Evolutionary conservation across 768 basidiomycete genomes (phyloP).

Genomic region (Amanita molliuscula): DNA sequence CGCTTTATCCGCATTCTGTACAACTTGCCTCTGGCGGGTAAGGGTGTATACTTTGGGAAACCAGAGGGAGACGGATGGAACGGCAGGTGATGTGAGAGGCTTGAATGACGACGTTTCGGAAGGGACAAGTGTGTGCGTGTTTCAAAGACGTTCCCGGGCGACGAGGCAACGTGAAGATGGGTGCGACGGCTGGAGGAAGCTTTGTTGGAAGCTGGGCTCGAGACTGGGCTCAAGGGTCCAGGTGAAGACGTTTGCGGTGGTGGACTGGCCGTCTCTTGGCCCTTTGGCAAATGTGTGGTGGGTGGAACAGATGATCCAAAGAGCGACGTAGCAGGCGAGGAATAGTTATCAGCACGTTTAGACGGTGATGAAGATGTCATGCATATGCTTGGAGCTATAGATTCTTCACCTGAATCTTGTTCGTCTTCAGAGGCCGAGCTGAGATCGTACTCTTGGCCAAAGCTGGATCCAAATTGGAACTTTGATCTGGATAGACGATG

Average conservation of each 20-base stretch:
- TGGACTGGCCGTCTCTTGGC: neutral
- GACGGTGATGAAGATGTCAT: neutral
- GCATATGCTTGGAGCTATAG: neutral
- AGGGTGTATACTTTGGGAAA: conserved; percentile 28
- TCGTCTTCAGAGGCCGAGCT: neutral
- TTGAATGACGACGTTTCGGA: conserved; percentile 6
- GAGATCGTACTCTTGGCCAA: conserved; percentile 2
- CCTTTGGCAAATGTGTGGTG: neutral
- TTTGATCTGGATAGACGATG: neutral
- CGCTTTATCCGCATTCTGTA: conserved; percentile 25
- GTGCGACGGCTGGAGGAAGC: neutral
- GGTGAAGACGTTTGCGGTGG: conserved; percentile 4
- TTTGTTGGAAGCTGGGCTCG: neutral
- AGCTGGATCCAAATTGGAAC: neutral
- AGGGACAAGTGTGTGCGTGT: neutral
- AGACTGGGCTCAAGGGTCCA: neutral
- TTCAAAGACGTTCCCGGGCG: conserved; percentile 2
- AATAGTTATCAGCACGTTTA: neutral
- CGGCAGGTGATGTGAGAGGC: conserved; percentile 9
- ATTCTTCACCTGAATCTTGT: neutral
- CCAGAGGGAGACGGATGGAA: conserved; percentile 13
- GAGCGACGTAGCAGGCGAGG: conserved; percentile 1
- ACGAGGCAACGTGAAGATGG: neutral
- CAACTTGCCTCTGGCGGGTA: conserved; percentile 27
- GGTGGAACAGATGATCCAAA: neutral